These are phyloP conservation scores for Dysphania ambrosioides DNA, from an alignment of 148 eudicot species.

Conservation along the genomic window DNA sequence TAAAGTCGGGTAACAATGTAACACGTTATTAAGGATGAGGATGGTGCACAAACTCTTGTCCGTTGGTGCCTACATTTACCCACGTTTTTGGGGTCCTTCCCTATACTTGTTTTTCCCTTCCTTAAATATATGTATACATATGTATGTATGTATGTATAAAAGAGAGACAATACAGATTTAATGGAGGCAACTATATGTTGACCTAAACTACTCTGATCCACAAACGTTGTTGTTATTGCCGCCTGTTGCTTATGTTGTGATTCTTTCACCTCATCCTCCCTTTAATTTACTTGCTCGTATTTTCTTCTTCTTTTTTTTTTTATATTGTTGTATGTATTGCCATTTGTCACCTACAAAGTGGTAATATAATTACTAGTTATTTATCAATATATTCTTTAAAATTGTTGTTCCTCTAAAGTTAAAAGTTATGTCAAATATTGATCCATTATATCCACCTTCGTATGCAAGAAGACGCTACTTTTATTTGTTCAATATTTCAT, in stretches of 20 bases:
- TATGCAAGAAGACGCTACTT: too few relatives aligned
- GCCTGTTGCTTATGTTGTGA: conserved; percentile 6
- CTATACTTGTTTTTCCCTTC: neutral
- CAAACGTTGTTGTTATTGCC: neutral
- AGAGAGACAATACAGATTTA: neutral
- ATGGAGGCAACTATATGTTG: neutral
- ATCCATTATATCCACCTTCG: neutral
- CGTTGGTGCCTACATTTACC: conserved; percentile 23
- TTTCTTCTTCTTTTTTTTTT: neutral
- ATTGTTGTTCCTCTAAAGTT: conserved; percentile 13
- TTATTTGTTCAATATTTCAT: too few relatives aligned
- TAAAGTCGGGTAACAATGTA: conserved; percentile 1
- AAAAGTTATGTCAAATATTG: conserved; percentile 15
- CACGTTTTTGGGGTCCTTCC: conserved; percentile 15
- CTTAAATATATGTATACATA: too few relatives aligned
- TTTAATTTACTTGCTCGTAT: neutral
- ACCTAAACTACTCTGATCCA: conserved; percentile 2
- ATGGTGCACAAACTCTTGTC: conserved; percentile 17
- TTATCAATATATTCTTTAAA: too few relatives aligned
- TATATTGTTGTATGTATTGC: neutral
- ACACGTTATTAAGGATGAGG: conserved; percentile 11
- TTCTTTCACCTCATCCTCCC: neutral
- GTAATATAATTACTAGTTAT: neutral
- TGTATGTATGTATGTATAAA: too few relatives aligned
- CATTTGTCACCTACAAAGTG: conserved; percentile 10